These are phyloP conservation scores for Spiraea crenata DNA, from an alignment of 331 rosid genomes.

Conservation along the genomic window DNA sequence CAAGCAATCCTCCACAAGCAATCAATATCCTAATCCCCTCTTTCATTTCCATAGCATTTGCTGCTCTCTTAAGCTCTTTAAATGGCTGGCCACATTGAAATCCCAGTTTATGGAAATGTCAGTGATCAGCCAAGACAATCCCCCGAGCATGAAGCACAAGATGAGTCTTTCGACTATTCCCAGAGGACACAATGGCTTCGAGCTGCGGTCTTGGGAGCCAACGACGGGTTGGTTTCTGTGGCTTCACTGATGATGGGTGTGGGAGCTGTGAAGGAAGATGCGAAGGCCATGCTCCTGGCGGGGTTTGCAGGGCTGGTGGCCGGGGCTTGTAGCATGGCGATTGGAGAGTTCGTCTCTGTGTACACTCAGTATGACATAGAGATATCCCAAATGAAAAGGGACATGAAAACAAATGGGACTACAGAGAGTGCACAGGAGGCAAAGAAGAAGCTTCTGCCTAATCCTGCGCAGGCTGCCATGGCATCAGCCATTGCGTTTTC, in stretches of 20 bases:
- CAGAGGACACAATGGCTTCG: slow-evolving; percentile 72
- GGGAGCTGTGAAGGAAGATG: slow-evolving; percentile 59
- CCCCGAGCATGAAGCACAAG: slow-evolving; percentile 1
- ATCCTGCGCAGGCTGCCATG: slow-evolving; percentile 50
- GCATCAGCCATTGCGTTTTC: slow-evolving; percentile 62
- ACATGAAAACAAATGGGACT: slow-evolving; percentile 3
- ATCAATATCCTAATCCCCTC: slow-evolving; percentile 1
- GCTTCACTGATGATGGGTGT: slow-evolving; percentile 72
- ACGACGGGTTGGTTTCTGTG: slow-evolving; percentile 61
- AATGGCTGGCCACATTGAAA: slow-evolving; percentile 36
- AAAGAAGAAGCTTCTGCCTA: slow-evolving; percentile 39
- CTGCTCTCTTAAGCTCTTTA: neutral
- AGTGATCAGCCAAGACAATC: slow-evolving; percentile 21
- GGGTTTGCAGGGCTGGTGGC: slow-evolving; percentile 69
- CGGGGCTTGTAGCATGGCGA: slow-evolving; percentile 70
- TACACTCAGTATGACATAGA: slow-evolving; percentile 61
- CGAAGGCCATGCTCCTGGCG: slow-evolving; percentile 50
- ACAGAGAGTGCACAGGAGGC: slow-evolving; percentile 9
- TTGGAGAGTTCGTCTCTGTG: slow-evolving; percentile 71
- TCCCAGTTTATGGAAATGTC: slow-evolving; percentile 14
- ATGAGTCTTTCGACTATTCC: slow-evolving; percentile 31
- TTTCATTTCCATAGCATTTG: neutral
- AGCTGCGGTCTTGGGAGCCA: slow-evolving; percentile 70
- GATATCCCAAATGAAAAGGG: slow-evolving; percentile 48
- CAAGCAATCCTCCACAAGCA: slow-evolving; percentile 38